Evolutionary conservation across 163 green algal genomes (phyloP).

Genomic region (Picocystis sp.): DNA sequence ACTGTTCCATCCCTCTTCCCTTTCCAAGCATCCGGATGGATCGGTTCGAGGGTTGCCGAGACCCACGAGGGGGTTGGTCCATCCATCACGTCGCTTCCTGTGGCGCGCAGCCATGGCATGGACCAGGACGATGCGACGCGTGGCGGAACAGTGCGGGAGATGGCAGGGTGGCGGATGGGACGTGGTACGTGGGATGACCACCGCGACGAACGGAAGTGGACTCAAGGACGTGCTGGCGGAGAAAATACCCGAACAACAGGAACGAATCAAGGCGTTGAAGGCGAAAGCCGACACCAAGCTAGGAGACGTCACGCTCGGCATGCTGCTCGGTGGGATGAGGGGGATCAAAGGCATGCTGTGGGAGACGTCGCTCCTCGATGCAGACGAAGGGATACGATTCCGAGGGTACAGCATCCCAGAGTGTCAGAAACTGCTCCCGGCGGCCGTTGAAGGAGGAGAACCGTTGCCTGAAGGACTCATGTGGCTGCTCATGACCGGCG

Average conservation of each 20-base stretch:
- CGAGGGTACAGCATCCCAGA: conserved; percentile 83
- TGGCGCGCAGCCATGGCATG: too few species aligned
- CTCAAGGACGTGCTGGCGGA: conserved; percentile 44
- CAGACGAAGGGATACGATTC: conserved; percentile 94
- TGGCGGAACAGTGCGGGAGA: too few species aligned
- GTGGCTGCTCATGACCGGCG: conserved; percentile 90
- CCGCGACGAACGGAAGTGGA: too few species aligned
- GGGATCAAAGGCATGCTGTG: conserved; percentile 92
- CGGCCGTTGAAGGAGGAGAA: conserved; percentile 46
- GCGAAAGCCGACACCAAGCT: conserved; percentile 47
- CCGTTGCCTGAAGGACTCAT: conserved; percentile 90
- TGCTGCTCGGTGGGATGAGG: conserved; percentile 86
- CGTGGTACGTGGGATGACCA: too few species aligned
- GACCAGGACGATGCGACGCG: too few species aligned
- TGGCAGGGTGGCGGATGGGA: too few species aligned
- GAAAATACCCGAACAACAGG: conserved; percentile 63
- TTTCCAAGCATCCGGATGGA: too few species aligned
- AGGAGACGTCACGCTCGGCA: conserved; percentile 59
- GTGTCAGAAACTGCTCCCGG: conserved; percentile 61
- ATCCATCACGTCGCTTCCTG: too few species aligned
- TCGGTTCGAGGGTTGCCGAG: too few species aligned
- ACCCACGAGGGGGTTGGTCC: too few species aligned
- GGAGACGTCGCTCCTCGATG: conserved; percentile 90
- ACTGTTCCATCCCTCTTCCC: too few species aligned
- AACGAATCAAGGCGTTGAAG: conserved; percentile 63